These are phyloP conservation scores for Linnemannia exigua DNA, from an alignment of 192 early-diverging fungal species.

Conservation along the genomic window DNA sequence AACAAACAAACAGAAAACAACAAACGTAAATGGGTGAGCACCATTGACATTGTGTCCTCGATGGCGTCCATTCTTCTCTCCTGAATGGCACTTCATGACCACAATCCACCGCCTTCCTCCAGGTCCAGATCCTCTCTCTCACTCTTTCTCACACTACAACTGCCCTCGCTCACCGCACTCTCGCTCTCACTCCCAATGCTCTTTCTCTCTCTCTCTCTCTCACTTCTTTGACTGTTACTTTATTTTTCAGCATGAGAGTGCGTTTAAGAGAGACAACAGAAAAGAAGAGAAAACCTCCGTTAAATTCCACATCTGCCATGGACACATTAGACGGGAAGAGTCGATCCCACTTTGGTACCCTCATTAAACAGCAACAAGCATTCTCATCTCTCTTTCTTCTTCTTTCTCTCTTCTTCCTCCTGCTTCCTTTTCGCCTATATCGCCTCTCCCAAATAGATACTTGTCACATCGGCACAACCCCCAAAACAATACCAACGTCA, in stretches of 20 bases:
- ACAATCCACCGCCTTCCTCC: background rate
- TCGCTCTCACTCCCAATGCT: background rate
- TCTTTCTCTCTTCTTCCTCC: too few relatives aligned
- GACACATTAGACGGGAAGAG: background rate
- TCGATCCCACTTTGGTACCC: background rate
- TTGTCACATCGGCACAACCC: too few relatives aligned
- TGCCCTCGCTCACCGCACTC: background rate
- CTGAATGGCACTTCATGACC: too few relatives aligned
- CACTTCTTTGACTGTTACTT: background rate
- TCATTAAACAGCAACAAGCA: background rate
- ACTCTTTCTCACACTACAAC: background rate
- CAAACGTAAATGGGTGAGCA: background rate
- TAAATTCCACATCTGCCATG: background rate
- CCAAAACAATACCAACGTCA: too few relatives aligned
- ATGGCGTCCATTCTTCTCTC: background rate
- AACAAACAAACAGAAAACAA: background rate
- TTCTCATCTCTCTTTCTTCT: background rate
- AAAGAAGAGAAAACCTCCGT: background rate
- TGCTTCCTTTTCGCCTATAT: background rate
- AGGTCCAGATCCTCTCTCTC: background rate
- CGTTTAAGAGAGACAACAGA: too few relatives aligned
- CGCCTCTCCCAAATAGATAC: background rate
- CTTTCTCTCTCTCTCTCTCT: background rate
- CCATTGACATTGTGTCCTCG: background rate
- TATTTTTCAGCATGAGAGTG: background rate